Conservation (phyloP, 2,329 filamentous ascomycete species). For the Xenoacremonium recifei region DNA sequence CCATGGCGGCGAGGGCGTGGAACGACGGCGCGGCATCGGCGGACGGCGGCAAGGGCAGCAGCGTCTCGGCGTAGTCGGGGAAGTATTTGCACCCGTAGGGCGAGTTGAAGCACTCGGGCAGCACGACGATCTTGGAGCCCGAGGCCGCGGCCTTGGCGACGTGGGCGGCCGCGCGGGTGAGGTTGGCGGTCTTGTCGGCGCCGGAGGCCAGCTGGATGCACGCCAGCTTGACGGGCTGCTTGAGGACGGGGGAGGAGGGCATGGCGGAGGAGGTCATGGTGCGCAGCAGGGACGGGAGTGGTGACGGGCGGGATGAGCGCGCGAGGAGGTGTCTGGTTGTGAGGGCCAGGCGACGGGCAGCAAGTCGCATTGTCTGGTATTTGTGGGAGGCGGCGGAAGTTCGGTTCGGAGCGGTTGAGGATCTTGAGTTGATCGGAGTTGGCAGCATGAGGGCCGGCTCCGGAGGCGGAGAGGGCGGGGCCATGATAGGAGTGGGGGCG, state of each 20-base stretch:
- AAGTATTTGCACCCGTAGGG: conserved; percentile 93
- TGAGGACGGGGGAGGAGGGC: conserved; percentile 53
- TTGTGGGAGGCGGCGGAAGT: conserved; percentile 6
- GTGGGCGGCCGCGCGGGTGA: conserved; percentile 74
- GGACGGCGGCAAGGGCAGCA: conserved; percentile 73
- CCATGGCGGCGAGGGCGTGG: conserved; percentile 79
- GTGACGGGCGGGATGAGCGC: conserved; percentile 3
- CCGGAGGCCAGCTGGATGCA: conserved; percentile 80
- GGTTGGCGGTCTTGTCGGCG: conserved; percentile 81
- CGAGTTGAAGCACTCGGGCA: conserved; percentile 98
- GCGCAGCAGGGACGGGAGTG: conserved; percentile 15
- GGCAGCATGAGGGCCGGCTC: conserved; percentile 5
- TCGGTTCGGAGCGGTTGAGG: conserved; percentile 4
- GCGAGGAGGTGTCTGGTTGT: conserved; percentile 12
- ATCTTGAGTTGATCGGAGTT: conserved; percentile 1
- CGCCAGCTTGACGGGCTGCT: conserved; percentile 75
- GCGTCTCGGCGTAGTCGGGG: conserved; percentile 84
- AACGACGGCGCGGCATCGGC: conserved; percentile 74
- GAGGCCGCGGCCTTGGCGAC: conserved; percentile 75
- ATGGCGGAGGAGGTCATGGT: conserved; percentile 31
- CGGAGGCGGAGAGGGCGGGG: conserved; percentile 4
- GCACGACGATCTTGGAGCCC: conserved; percentile 83
- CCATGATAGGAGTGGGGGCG: conserved; percentile 7
- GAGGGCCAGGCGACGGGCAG: conserved; percentile 9
- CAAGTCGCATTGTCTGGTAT: conserved; percentile 17